Evolutionary conservation across 805 yeast genomes (phyloP).

Genomic region (Candida insectalens): DNA sequence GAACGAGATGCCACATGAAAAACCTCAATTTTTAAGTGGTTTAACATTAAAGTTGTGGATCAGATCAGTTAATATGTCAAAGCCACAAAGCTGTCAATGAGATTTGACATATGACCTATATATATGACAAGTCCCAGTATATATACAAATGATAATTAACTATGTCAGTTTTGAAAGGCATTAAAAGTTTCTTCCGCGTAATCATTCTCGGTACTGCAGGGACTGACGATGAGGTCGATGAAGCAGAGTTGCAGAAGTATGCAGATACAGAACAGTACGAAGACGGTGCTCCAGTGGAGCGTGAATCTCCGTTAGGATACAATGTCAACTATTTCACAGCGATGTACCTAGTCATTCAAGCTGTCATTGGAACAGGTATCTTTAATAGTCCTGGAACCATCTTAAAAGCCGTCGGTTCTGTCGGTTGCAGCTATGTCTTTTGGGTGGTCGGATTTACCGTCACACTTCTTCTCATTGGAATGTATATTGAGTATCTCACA

Average conservation of each 20-base stretch:
- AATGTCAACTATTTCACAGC: slow-evolving; percentile 33
- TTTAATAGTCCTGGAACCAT: slow-evolving; percentile 62
- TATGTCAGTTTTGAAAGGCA: neutral
- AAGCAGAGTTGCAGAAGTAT: neutral
- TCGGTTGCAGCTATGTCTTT: slow-evolving; percentile 34
- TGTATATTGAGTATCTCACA: slow-evolving; percentile 32
- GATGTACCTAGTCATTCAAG: slow-evolving; percentile 53
- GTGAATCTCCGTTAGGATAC: slow-evolving; percentile 21
- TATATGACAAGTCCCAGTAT: too few species aligned
- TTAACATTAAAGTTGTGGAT: too few species aligned
- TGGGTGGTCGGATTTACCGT: slow-evolving; percentile 33
- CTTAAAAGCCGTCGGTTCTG: slow-evolving; percentile 33
- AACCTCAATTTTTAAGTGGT: too few species aligned
- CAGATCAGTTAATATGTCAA: too few species aligned
- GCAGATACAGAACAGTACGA: slow-evolving; percentile 4
- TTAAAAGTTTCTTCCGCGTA: neutral
- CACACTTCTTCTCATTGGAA: slow-evolving; percentile 26
- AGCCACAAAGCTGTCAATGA: too few species aligned
- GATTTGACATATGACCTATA: too few species aligned
- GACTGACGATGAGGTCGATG: neutral
- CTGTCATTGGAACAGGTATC: slow-evolving; percentile 71
- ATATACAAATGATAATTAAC: too few species aligned
- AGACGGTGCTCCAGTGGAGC: slow-evolving; percentile 33
- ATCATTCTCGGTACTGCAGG: neutral
- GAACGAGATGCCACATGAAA: too few species aligned